Evolutionary conservation across 208 protist genomes (phyloP), one percentile per base, ranked within the genome.

Genomic region (Porcisia deanei): DNA sequence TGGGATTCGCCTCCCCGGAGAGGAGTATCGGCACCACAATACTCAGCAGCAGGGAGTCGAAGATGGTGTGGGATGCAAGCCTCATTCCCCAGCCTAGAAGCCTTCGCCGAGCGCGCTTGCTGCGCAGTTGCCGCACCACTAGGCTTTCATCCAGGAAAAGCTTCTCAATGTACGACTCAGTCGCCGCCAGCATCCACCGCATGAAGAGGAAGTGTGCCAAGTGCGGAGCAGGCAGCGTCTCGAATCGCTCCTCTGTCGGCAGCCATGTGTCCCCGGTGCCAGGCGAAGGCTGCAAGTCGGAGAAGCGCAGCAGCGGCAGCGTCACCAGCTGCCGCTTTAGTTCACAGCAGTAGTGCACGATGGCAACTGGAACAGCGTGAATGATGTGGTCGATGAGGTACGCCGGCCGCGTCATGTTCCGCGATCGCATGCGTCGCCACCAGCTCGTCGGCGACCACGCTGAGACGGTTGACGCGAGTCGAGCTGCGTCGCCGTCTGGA

Each of bases 21-120:
- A 85, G 79, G 22, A 97, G 83, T 34, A 94, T 59, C 3, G 91
- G 85, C 1, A 89, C 75, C 25, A 95, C 66, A 30, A 91, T 71
- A 66, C 89, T 95, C 45, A 91, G 80, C 3, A 91, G 77, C 18
- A 93, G 41, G 1, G 90, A 85, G 34, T 97, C 93, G n/a, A 94
- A 78, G 16, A 94, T 3, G 2, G 88, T 84, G 79, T 90, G 93
- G 0, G 88, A 82, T 66, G 78, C 64, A 9, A 94, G 65, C 7
- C 86, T 88, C 66, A 97, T 14, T 3, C 82, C 45, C 88, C 89
- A 97, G 7, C 86, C 93, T 10, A 88, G 63, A 16, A 84, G 43
- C 2, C 84, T 84, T 20, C 89, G 87, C 61, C 72, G 84, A n/a
- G 75, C 66, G 14, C 85, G 79, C 34, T 80, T 80, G 71, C 93